Evolutionary conservation across 495 filamentous ascomycete genomes (phyloP).

Genomic region (Glonium stellatum): DNA sequence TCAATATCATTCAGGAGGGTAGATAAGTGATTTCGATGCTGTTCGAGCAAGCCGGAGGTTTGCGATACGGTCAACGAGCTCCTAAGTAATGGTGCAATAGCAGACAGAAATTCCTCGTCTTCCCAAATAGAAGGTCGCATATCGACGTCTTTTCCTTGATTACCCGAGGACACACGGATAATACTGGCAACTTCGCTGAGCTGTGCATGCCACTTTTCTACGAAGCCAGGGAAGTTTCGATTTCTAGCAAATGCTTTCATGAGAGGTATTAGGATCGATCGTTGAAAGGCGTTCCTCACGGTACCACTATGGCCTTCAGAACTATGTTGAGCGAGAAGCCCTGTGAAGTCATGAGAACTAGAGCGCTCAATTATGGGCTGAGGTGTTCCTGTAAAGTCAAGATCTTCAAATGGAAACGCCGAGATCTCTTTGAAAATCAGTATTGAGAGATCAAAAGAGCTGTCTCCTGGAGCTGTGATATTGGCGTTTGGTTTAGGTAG

Average conservation of each 20-base stretch:
- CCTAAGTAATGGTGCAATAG: constrained; percentile 11
- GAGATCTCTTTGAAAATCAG: constrained; percentile 22
- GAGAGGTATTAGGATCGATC: constrained; percentile 45
- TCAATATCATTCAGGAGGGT: not conserved
- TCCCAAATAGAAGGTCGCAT: constrained; percentile 14
- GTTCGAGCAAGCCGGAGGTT: constrained; percentile 12
- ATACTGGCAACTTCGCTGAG: constrained; percentile 34
- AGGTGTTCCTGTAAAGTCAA: not conserved
- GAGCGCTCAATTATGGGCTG: not conserved
- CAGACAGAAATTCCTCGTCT: not conserved
- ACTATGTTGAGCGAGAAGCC: not conserved
- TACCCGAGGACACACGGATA: not conserved
- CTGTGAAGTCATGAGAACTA: not conserved
- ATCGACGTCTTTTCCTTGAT: not conserved
- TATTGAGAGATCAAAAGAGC: constrained; percentile 12
- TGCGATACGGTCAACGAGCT: constrained; percentile 17
- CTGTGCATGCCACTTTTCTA: constrained; percentile 59
- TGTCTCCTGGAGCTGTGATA: not conserved
- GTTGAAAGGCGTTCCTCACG: not conserved
- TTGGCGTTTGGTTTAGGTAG: not conserved
- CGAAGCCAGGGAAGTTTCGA: constrained; percentile 59
- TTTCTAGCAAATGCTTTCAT: constrained; percentile 56
- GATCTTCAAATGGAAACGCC: not conserved
- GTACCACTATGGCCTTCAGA: not conserved
- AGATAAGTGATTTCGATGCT: not conserved